phyloP scores from a whole-genome alignment of 108 stramenopile genomes.

The Poteriospumella lacustris region DNA sequence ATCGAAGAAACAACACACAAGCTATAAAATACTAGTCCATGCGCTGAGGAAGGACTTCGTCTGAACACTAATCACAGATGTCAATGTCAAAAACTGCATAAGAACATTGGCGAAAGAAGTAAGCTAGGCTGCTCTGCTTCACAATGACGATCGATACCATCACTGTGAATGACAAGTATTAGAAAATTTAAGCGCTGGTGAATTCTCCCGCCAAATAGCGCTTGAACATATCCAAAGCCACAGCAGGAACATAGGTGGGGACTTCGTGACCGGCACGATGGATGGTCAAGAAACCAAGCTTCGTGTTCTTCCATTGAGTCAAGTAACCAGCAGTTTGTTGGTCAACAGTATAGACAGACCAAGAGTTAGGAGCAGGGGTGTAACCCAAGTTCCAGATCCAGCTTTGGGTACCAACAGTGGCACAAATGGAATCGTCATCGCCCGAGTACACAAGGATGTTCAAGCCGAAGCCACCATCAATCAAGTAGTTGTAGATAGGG shows the following conservation, averaged over 20 bases:
- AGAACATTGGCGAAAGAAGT: too few species aligned
- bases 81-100: too few species aligned
- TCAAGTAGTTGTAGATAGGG: conserved; percentile 51
- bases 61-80: too few species aligned
- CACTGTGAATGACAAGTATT: too few species aligned
- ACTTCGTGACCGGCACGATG: conserved; percentile 72
- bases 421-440: conserved; percentile 60
- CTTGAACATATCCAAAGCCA: conserved; percentile 55
- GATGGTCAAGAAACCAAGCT: conserved; percentile 61
- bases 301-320: conserved; percentile 48
- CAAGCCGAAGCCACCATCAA: conserved; percentile 37
- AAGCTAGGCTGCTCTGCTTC: too few species aligned
- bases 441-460: conserved; percentile 58
- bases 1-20: too few species aligned
- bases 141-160: too few species aligned
- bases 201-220: conserved; percentile 25
- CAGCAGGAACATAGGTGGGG: conserved; percentile 60
- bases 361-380: conserved; percentile 21
- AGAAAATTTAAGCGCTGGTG: background rate
- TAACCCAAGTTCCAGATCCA: conserved; percentile 59
- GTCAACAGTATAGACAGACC: conserved; percentile 53
- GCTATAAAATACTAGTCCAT: too few species aligned
- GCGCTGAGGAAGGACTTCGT: too few species aligned
- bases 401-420: conserved; percentile 50
- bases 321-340: conserved; percentile 62